phyloP scores from a whole-genome alignment of 352 stramenopile species.

The Aphanomyces stellatus region DNA sequence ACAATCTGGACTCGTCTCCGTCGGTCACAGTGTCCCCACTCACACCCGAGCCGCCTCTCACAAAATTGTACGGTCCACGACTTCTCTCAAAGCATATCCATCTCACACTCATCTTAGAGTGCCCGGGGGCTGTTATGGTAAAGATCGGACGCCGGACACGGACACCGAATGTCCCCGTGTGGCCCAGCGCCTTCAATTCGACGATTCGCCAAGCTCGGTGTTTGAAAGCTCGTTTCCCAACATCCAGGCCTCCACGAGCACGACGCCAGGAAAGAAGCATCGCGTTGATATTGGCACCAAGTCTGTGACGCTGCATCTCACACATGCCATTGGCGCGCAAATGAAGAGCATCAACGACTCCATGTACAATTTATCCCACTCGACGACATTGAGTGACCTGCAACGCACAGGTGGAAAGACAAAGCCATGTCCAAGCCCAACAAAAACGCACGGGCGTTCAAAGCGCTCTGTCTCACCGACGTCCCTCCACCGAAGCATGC shows the following conservation, averaged over 20 bases:
- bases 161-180: constrained; percentile 24
- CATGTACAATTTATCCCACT: constrained; percentile 29
- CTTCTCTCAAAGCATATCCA: constrained; percentile 22
- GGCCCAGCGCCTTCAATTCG: constrained; percentile 23
- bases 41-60: constrained; percentile 43
- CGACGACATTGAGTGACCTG: too few species aligned
- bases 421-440: not conserved
- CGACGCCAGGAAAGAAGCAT: constrained; percentile 54
- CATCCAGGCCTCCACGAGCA: constrained; percentile 65
- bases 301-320: constrained; percentile 72
- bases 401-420: not conserved
- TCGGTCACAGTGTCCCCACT: constrained; percentile 51
- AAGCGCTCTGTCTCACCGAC: not conserved
- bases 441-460: constrained; percentile 14
- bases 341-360: constrained; percentile 71
- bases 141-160: constrained; percentile 12
- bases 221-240: constrained; percentile 56
- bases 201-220: constrained; percentile 28
- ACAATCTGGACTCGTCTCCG: constrained; percentile 45
- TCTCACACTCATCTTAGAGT: not conserved
- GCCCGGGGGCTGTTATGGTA: not conserved
- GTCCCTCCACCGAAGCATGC: not conserved
- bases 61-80: constrained; percentile 46
- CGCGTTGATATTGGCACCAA: constrained; percentile 47
- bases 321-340: constrained; percentile 28